A percentile compares a stretch with the other conserved stretches of the same genome.
Conservation (phyloP, 306 rosid genomes). For the Castanopsis chinensis region DNA sequence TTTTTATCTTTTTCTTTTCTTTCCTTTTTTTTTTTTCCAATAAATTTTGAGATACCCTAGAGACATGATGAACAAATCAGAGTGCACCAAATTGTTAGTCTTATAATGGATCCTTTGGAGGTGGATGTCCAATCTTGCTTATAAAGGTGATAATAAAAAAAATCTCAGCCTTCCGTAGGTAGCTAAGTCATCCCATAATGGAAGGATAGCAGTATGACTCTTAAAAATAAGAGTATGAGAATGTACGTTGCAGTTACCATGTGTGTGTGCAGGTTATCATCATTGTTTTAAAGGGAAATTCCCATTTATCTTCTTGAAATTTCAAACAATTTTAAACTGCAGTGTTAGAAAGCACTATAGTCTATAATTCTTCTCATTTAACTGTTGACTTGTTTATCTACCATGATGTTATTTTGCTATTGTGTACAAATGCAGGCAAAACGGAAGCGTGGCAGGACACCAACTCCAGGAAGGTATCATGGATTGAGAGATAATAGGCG, state of each 20-base stretch:
- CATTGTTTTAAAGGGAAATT: background rate
- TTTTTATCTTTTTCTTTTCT: background rate
- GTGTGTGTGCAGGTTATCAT: background rate
- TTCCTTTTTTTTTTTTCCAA: background rate
- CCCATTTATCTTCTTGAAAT: conserved; percentile 9
- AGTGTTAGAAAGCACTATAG: background rate
- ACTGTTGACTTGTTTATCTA: conserved; percentile 8
- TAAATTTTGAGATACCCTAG: conserved; percentile 11
- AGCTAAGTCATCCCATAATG: conserved; percentile 13
- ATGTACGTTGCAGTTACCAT: background rate
- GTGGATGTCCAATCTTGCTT: background rate
- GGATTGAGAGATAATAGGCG: conserved; percentile 38
- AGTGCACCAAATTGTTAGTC: conserved; percentile 24
- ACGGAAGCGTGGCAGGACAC: conserved; percentile 49
- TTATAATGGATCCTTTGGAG: conserved; percentile 15
- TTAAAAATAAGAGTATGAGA: conserved; percentile 3
- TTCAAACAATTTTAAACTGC: conserved; percentile 8
- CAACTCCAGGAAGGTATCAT: conserved; percentile 45
- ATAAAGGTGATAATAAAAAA: background rate
- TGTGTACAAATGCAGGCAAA: conserved; percentile 42
- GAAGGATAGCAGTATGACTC: conserved; percentile 1
- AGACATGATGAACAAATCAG: conserved; percentile 27
- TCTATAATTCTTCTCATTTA: background rate
- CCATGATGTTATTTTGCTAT: conserved; percentile 7
- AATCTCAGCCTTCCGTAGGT: background rate